Evolutionary conservation across 805 yeast genomes (phyloP), one percentile per base, ranked within the genome.

Genomic region (Metschnikowia vanudenii): DNA sequence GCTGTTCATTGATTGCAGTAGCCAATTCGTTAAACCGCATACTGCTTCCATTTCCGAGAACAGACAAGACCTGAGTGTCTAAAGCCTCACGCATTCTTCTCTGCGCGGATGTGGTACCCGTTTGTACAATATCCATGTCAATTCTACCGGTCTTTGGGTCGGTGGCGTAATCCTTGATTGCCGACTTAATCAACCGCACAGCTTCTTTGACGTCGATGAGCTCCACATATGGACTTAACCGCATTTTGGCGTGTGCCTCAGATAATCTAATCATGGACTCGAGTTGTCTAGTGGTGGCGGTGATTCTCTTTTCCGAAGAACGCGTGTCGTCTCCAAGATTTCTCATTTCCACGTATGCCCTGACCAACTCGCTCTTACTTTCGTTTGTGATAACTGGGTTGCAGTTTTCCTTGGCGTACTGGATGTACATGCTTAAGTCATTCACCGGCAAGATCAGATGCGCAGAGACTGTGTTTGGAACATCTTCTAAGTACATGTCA

Each of bases 231-330:
- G 74, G 68, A 1, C 92, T 78, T 26, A 94, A 74, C 57, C 96
- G 81, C 96, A 94, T 88, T 68, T 90, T 91, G 1, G 99, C 99
- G 64, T 94, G 98, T 0, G 98, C 99, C 68, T 94, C 99, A 0
- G 96, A 68, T 42, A 94, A 74, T 61, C 99, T 82, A 55, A 92
- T 91, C 96, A 94, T 88, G 43, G 95, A 84, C 68, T 94, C 99
- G 47, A 94, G 74, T 65, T 94, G 99, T 69, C 99, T 81, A 1
- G 99, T 92, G 0, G 99, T 94, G 3, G 99, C 99, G 0, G 99
- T 94, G 55, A 94, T 87, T 57, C 99, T 76, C 66, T 85, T 87
- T 52, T 94, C 98, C 11, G 89, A 75, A 1, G 90, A 73, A 48
- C 96, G 75, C 5, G 85, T 79, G 62, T 90, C 98, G 60, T 94